phyloP scores from a whole-genome alignment of 345 rosid species.

The Ceriops decandra region DNA sequence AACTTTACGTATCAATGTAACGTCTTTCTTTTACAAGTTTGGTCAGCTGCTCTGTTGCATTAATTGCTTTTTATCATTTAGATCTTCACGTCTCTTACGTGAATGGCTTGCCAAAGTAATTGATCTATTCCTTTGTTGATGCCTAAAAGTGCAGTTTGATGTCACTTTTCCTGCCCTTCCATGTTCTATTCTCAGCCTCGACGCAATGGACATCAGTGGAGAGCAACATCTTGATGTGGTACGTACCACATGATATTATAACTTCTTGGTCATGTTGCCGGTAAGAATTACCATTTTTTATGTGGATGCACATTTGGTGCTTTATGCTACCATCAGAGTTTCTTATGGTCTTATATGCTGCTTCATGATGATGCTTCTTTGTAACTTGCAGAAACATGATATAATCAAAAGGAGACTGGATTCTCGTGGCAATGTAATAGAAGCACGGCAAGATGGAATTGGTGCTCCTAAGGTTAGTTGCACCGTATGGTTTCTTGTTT shows the following conservation, averaged over 20 bases:
- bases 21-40: constrained; percentile 1
- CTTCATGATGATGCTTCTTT: background rate
- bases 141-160: constrained; percentile 63
- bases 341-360: background rate
- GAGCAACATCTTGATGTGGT: constrained; percentile 98
- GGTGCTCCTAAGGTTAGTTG: constrained; percentile 82
- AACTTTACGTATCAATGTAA: constrained; percentile 81
- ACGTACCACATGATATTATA: constrained; percentile 24
- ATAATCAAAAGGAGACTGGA: constrained; percentile 80
- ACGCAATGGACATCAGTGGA: constrained; percentile 97
- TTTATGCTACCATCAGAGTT: background rate
- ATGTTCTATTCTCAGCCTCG: constrained; percentile 88
- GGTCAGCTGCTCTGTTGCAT: background rate
- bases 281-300: background rate
- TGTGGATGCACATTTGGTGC: background rate
- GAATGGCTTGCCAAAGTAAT: background rate
- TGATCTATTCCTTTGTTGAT: constrained; percentile 2
- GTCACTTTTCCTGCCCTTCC: constrained; percentile 87
- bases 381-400: constrained; percentile 72
- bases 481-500: constrained; percentile 4
- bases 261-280: background rate
- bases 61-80: background rate
- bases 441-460: constrained; percentile 76
- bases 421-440: constrained; percentile 69
- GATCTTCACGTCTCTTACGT: background rate